Conservation (phyloP, 2,329 filamentous ascomycete species). For the Aspergillus amoenus region DNA sequence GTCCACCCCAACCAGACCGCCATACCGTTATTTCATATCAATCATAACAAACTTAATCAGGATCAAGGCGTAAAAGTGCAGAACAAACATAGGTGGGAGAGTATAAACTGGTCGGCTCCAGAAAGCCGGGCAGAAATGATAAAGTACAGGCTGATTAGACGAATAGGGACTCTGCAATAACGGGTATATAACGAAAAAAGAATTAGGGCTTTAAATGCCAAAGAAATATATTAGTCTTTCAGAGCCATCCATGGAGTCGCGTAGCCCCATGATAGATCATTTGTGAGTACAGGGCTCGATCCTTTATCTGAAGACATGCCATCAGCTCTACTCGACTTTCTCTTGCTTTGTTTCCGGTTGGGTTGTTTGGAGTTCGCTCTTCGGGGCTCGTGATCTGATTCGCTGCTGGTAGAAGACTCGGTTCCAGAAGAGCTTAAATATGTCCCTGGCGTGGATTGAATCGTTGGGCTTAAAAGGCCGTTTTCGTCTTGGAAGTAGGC, state of each 20-base stretch:
- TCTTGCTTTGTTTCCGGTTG: background rate
- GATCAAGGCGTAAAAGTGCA: background rate
- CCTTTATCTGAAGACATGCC: conserved; percentile 13
- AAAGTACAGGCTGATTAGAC: background rate
- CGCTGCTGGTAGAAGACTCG: conserved; percentile 13
- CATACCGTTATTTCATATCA: conserved; percentile 4
- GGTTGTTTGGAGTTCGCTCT: conserved; percentile 3
- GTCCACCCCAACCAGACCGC: conserved; percentile 3
- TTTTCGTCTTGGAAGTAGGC: conserved; percentile 5
- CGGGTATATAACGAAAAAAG: conserved; percentile 2
- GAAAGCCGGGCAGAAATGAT: background rate
- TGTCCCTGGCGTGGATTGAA: conserved; percentile 3
- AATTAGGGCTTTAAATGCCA: background rate
- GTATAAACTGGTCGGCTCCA: background rate
- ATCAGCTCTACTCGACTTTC: conserved; percentile 4
- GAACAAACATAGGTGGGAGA: background rate
- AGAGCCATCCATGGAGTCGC: conserved; percentile 1
- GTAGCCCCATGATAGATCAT: conserved; percentile 21
- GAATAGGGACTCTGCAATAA: background rate
- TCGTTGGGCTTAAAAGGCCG: conserved; percentile 5
- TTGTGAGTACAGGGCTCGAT: conserved; percentile 7
- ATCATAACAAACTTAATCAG: background rate
- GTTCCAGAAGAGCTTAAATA: conserved; percentile 14
- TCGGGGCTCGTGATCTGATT: conserved; percentile 18
- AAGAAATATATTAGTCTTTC: background rate